These are phyloP conservation scores for Fomitopsis betulina DNA, from an alignment of 1,284 basidiomycete genomes.

Conservation along the genomic window DNA sequence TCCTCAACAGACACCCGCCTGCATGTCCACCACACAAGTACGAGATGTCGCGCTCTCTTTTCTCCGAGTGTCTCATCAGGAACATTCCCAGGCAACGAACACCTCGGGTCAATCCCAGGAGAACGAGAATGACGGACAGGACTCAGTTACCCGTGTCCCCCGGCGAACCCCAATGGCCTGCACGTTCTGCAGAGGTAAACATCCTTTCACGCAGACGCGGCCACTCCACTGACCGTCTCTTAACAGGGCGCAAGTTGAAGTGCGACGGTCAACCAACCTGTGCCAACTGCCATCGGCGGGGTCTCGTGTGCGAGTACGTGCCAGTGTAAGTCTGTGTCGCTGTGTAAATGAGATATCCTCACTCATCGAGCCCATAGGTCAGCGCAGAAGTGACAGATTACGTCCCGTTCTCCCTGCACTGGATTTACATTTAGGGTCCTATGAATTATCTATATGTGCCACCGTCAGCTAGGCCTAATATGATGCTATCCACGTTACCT, in stretches of 20 bases:
- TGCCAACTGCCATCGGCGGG: slow-evolving; percentile 18
- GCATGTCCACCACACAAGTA: slow-evolving; percentile 2
- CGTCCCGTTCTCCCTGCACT: background rate
- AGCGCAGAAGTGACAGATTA: slow-evolving; percentile 4
- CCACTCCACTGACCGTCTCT: background rate
- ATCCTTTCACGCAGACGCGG: background rate
- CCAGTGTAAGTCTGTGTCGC: slow-evolving; percentile 16
- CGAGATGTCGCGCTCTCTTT: slow-evolving; percentile 11
- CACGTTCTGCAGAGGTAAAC: slow-evolving; percentile 21
- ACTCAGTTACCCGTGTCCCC: slow-evolving; percentile 1
- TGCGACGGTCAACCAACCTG: slow-evolving; percentile 21
- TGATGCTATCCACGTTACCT: background rate
- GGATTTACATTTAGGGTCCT: background rate
- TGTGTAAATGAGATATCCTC: background rate
- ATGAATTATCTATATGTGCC: background rate
- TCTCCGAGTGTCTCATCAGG: background rate
- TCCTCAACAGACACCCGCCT: background rate
- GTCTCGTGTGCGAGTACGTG: slow-evolving; percentile 18
- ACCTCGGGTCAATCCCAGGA: background rate
- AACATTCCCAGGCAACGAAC: background rate
- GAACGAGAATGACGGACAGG: slow-evolving; percentile 1
- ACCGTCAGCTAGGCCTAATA: background rate
- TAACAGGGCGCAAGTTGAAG: slow-evolving; percentile 20
- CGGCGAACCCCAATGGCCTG: slow-evolving; percentile 21
- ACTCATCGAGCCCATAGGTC: background rate